Conservation (phyloP, 257 asterid species). For the Linaria vulgaris region DNA sequence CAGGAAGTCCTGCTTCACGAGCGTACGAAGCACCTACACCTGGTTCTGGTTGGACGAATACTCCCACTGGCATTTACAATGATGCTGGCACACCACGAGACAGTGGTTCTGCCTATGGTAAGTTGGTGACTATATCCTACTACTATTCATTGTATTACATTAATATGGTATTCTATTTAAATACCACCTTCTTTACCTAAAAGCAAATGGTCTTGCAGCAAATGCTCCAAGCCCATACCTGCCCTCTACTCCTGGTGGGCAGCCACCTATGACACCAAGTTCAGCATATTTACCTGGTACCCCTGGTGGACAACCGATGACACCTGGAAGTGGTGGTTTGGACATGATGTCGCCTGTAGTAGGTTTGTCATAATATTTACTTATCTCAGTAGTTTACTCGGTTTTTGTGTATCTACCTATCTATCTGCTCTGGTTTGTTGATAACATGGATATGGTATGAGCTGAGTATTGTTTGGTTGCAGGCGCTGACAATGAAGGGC, state of each 20-base stretch:
- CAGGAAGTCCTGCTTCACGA: conserved; percentile 82
- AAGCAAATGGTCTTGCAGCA: conserved; percentile 35
- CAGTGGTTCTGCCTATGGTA: conserved; percentile 63
- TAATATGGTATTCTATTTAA: neutral
- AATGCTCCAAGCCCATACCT: conserved; percentile 99
- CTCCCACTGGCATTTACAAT: conserved; percentile 54
- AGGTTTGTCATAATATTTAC: conserved; percentile 45
- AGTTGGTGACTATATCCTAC: conserved; percentile 22
- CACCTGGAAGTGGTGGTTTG: conserved; percentile 93
- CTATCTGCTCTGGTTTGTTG: neutral
- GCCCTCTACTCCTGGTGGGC: conserved; percentile 97
- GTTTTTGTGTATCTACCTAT: neutral
- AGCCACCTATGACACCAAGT: conserved; percentile 95
- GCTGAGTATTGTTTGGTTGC: conserved; percentile 25
- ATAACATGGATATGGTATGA: neutral
- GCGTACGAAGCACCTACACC: conserved; percentile 97
- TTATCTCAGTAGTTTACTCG: neutral
- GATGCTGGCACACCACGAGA: conserved; percentile 93
- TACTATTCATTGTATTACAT: conserved; percentile 8
- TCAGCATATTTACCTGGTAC: conserved; percentile 97
- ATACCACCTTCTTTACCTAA: neutral
- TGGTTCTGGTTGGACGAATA: conserved; percentile 81
- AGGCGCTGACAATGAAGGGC: conserved; percentile 87
- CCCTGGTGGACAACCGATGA: conserved; percentile 98
- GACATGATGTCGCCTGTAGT: conserved; percentile 94